Percentiles rank a stretch among this genome's conserved stretches.
phyloP scores from a whole-genome alignment of 164 flowering plant species.

The Aristolochia californica region DNA sequence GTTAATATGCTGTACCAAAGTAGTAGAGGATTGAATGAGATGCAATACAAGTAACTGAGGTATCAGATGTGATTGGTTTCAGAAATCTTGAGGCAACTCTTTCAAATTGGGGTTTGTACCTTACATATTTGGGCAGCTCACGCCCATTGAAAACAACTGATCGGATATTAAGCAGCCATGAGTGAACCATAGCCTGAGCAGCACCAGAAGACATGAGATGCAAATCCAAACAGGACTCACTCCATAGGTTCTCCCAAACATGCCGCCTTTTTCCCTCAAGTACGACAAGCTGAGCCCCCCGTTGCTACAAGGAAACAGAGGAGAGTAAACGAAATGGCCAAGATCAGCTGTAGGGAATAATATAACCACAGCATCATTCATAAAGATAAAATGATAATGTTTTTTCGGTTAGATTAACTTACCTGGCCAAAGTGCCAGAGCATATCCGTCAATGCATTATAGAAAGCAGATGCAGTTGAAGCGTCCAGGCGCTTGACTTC shows the following conservation, averaged over 20 bases:
- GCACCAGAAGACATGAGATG: slow-evolving; percentile 99
- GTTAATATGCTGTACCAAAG: slow-evolving; percentile 78
- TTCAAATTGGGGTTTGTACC: slow-evolving; percentile 28
- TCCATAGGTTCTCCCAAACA: slow-evolving; percentile 92
- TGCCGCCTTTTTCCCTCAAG: slow-evolving; percentile 79
- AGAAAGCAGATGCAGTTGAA: slow-evolving; percentile 93
- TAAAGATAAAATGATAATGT: neutral
- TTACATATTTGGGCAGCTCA: slow-evolving; percentile 67
- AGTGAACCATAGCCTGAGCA: slow-evolving; percentile 96
- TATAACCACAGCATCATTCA: too few relatives aligned
- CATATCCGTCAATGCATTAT: slow-evolving; percentile 96
- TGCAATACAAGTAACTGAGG: neutral
- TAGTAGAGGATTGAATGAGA: neutral
- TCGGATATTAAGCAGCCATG: slow-evolving; percentile 82
- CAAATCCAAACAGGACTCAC: slow-evolving; percentile 81
- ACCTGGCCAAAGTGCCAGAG: slow-evolving; percentile 99
- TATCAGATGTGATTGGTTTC: neutral
- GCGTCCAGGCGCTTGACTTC: slow-evolving; percentile 83
- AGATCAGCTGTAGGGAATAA: too few relatives aligned
- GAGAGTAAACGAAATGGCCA: neutral
- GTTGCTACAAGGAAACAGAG: slow-evolving; percentile 42
- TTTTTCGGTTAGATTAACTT: neutral
- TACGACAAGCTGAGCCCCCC: slow-evolving; percentile 88
- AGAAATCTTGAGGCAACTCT: neutral
- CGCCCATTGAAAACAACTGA: slow-evolving; percentile 73